Conservation (phyloP, 2,329 filamentous ascomycete genomes). For the Penicillium sclerotigenum region DNA sequence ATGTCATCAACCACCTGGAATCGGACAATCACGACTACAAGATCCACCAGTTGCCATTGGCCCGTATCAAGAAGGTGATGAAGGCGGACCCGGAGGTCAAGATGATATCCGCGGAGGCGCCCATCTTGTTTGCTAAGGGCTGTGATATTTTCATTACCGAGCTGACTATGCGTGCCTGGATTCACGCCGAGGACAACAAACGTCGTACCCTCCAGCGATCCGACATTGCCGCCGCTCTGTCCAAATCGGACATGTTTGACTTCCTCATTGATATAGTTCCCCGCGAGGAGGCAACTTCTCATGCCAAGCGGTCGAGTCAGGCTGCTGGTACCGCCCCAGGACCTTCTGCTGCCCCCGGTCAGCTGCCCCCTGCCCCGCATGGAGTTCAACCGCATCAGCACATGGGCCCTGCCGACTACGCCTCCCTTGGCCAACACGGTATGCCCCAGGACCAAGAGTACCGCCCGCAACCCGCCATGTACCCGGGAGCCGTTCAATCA, state of each 20-base stretch:
- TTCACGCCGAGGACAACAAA: slow-evolving; percentile 99
- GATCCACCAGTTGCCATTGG: slow-evolving; percentile 89
- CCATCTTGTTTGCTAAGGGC: slow-evolving; percentile 95
- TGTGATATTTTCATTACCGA: slow-evolving; percentile 99
- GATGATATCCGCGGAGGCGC: slow-evolving; percentile 98
- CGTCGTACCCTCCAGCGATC: slow-evolving; percentile 89
- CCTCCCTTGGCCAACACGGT: slow-evolving; percentile 60
- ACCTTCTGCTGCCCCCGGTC: slow-evolving; percentile 37
- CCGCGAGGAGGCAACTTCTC: slow-evolving; percentile 83
- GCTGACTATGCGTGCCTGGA: slow-evolving; percentile 98
- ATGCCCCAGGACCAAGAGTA: slow-evolving; percentile 73
- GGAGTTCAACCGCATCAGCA: slow-evolving; percentile 55
- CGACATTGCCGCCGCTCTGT: slow-evolving; percentile 91
- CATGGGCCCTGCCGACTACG: slow-evolving; percentile 56
- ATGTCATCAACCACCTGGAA: slow-evolving; percentile 93
- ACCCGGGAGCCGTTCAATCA: slow-evolving; percentile 72
- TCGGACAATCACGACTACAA: slow-evolving; percentile 97
- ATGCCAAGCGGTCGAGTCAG: slow-evolving; percentile 69
- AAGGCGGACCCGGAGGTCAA: slow-evolving; percentile 99
- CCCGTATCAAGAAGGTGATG: slow-evolving; percentile 99
- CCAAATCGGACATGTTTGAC: slow-evolving; percentile 99
- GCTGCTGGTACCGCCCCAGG: slow-evolving; percentile 50
- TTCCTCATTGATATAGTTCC: slow-evolving; percentile 99
- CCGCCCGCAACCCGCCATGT: slow-evolving; percentile 75
- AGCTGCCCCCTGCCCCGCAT: slow-evolving; percentile 45